Base-by-base conservation (phyloP, 73 alveolate species). In the Blepharisma stoltei region DNA sequence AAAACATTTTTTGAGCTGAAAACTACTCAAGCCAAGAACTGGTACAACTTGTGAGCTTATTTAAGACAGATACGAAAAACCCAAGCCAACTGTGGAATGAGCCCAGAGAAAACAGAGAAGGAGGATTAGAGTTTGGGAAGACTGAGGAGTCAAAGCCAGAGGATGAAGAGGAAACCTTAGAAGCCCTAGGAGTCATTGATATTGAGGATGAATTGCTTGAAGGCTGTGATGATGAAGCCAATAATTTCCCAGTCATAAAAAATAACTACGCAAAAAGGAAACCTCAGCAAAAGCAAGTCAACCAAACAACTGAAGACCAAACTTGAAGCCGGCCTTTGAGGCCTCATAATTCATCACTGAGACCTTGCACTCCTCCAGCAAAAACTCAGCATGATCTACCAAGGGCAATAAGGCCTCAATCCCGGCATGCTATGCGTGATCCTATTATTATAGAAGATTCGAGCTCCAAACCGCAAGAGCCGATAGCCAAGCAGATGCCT, bases 141-240 rank as follows among this genome's bases (percentile, higher is more conserved):
- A 69, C 23, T 69, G 79, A 69, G 14, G 79, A 69, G 25, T 38
- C 27, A 18, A 46, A 69, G n/a, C 54, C 27, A 2, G n/a, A 18
- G 23, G 79, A 69, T 44, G 79, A 69, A 46, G 79, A 69, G 27
- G 79, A 69, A 43, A 69, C 79, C 45, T 46, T 69, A 69, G 79
- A 69, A 69, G 79, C 14, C 5, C 65, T 69, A 18, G 79, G 79
- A 18, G 65, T 69, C 21, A 69, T 69, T 69, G 79, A 69, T 69
- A 25, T 69, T 38, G 79, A 69, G 5, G 79, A 69, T 44, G 79
- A 69, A 18, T 43, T 69, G 60, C 65, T 69, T 9, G 79, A 69
- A 69, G 65, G 67, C 25, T 60, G 73, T 5, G 79, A 69, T 46
- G 79, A 69, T 44, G 79, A 69, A 25, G n/a, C 23, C 27, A 69